phyloP scores from a whole-genome alignment of 768 basidiomycete species.

The Xerocomellus chrysenteron region DNA sequence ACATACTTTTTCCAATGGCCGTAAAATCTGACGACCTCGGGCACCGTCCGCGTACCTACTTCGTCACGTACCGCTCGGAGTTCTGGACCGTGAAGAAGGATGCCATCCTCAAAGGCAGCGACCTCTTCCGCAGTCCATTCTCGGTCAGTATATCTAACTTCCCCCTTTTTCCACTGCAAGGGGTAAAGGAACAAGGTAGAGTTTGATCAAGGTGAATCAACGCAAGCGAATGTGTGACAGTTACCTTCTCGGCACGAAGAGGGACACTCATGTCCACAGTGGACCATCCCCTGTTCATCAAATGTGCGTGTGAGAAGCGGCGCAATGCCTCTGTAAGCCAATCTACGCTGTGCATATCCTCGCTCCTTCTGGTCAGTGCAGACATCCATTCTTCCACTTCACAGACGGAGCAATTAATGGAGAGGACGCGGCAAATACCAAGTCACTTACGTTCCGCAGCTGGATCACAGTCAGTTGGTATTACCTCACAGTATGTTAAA shows the following conservation, averaged over 20 bases:
- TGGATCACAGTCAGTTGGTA: slow-evolving; percentile 31
- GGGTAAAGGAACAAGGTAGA: background rate
- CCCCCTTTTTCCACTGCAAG: slow-evolving; percentile 69
- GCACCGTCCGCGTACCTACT: slow-evolving; percentile 63
- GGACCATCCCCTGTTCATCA: slow-evolving; percentile 54
- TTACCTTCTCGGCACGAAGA: slow-evolving; percentile 65
- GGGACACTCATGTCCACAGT: slow-evolving; percentile 63
- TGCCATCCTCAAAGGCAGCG: slow-evolving; percentile 74
- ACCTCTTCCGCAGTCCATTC: slow-evolving; percentile 71
- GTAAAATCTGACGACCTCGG: slow-evolving; percentile 82
- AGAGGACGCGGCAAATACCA: background rate
- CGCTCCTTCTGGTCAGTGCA: slow-evolving; percentile 50
- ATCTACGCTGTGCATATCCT: slow-evolving; percentile 64
- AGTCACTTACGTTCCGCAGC: slow-evolving; percentile 54
- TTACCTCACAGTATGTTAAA: slow-evolving; percentile 15
- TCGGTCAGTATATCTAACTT: slow-evolving; percentile 64
- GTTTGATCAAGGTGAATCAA: slow-evolving; percentile 10
- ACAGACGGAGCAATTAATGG: slow-evolving; percentile 3
- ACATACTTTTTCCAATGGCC: slow-evolving; percentile 83
- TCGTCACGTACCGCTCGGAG: slow-evolving; percentile 77
- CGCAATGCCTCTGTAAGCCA: slow-evolving; percentile 77
- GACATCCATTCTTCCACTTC: slow-evolving; percentile 69
- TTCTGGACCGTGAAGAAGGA: slow-evolving; percentile 72
- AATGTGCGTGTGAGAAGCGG: slow-evolving; percentile 67
- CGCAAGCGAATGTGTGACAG: slow-evolving; percentile 5